These are phyloP conservation scores for Ormosia semicastrata DNA, from an alignment of 306 rosid species.

Conservation along the genomic window DNA sequence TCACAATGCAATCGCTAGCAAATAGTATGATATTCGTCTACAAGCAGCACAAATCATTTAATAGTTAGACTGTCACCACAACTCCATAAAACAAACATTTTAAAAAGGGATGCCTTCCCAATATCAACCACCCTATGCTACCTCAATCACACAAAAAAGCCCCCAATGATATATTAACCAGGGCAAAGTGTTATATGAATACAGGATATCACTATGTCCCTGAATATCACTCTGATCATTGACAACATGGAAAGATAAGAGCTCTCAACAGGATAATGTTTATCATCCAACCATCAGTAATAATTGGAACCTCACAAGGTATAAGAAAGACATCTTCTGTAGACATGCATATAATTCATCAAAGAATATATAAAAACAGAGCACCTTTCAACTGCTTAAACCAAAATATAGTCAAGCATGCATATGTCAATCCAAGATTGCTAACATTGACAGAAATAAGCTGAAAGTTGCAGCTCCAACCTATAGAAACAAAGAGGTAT, in stretches of 20 bases:
- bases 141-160: neutral
- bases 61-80: neutral
- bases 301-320: neutral
- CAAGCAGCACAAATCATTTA: too few relatives aligned
- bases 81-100: neutral
- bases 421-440: neutral
- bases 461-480: neutral
- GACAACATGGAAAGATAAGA: neutral
- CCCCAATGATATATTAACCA: neutral
- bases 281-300: neutral
- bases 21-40: too few relatives aligned
- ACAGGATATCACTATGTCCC: neutral
- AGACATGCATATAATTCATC: neutral
- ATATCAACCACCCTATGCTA: neutral
- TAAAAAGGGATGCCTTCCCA: neutral
- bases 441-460: neutral
- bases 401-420: neutral
- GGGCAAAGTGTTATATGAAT: neutral
- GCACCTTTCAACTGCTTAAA: neutral
- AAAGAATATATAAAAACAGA: neutral
- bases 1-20: too few relatives aligned
- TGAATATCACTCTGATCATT: neutral
- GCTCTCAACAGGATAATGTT: neutral
- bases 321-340: neutral
- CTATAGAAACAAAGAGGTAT: neutral